Evolutionary conservation across 2,329 filamentous ascomycete species (phyloP), one percentile per base, ranked within the genome.

Genomic region (Aspergillus phoenicis): DNA sequence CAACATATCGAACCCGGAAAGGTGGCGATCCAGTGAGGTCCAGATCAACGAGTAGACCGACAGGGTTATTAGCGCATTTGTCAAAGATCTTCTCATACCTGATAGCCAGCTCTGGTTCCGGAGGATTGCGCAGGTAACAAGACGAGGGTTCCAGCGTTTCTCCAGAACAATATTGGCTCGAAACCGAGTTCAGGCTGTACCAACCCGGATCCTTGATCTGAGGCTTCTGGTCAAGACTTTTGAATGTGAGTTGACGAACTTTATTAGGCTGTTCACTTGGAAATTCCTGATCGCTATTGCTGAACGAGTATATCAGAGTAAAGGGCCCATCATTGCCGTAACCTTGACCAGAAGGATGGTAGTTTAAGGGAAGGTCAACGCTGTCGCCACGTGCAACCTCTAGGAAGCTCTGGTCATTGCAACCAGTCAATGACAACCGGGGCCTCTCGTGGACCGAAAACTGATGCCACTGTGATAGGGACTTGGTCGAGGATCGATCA

Each of bases 101-200:
- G 53, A 99, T 81, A 4, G 86, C 82, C 60, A 99, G 76, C 58
- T 89, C 87, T 8, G 95, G 95, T 77, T 97, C 89, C 0, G 95
- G 89, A 5, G 95, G 95, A 66, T 98, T 99, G 66, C 96, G 84
- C 57, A 99, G 81, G 61, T 97, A 83, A 75, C 94, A 98, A n/a
- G 93, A 95, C 2, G 94, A 91, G 28, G 95, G 95, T 74, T 99
- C 95, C 65, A 94, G 84, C 4, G 99, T 88, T 68, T 98, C 93
- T 49, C 95, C 95, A 36, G 87, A 83, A 72, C 95, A 99, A 62
- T 87, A 90, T 24, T 90, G 88, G 59, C 91, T 96, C 1, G 88
- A 87, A 7, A 98, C 86, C 13, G 90, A 87, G 65, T 87, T 89
- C 60, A 99, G 78, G 1, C 90, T 94, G 78, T 99, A 99, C 26